Percentiles rank a stretch among this genome's conserved stretches.
These are phyloP conservation scores for Emericellopsis atlantica DNA, from an alignment of 2,329 filamentous ascomycete genomes.

Conservation along the genomic window DNA sequence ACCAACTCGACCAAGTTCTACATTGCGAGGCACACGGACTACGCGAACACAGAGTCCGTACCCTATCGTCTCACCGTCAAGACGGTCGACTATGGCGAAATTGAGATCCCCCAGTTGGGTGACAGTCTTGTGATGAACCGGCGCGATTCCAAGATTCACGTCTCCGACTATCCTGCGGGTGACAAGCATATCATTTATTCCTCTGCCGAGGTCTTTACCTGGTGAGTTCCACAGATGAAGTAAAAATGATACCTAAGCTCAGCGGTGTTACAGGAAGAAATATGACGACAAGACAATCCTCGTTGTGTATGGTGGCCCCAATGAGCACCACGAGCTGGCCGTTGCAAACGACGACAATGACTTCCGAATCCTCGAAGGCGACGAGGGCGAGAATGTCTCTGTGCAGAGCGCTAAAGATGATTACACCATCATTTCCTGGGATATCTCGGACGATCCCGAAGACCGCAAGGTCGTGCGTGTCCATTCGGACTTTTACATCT, in stretches of 20 bases:
- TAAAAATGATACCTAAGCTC: background rate
- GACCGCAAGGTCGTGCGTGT: slow-evolving; percentile 39
- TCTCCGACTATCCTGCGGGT: slow-evolving; percentile 43
- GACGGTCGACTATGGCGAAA: slow-evolving; percentile 16
- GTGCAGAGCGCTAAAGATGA: slow-evolving; percentile 5
- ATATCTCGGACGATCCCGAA: slow-evolving; percentile 26
- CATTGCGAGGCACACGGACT: slow-evolving; percentile 3
- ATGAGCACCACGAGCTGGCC: slow-evolving; percentile 48
- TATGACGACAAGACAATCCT: slow-evolving; percentile 43
- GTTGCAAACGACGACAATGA: slow-evolving; percentile 2
- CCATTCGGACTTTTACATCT: slow-evolving; percentile 34
- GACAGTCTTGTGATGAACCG: slow-evolving; percentile 25
- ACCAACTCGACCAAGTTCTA: slow-evolving; percentile 4
- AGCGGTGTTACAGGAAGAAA: slow-evolving; percentile 27
- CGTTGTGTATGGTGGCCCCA: slow-evolving; percentile 46
- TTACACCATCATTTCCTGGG: slow-evolving; percentile 24
- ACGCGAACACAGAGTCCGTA: background rate
- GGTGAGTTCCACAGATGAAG: slow-evolving; percentile 10
- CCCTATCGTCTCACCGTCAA: slow-evolving; percentile 2
- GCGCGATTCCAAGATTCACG: slow-evolving; percentile 4
- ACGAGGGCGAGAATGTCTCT: slow-evolving; percentile 1
- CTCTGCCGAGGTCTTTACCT: slow-evolving; percentile 53
- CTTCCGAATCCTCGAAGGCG: slow-evolving; percentile 9
- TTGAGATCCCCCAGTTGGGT: slow-evolving; percentile 4
- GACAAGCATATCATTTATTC: slow-evolving; percentile 48